Base-by-base conservation (phyloP, 2,329 filamentous ascomycete species). In the Xylariaceae sp. region DNA sequence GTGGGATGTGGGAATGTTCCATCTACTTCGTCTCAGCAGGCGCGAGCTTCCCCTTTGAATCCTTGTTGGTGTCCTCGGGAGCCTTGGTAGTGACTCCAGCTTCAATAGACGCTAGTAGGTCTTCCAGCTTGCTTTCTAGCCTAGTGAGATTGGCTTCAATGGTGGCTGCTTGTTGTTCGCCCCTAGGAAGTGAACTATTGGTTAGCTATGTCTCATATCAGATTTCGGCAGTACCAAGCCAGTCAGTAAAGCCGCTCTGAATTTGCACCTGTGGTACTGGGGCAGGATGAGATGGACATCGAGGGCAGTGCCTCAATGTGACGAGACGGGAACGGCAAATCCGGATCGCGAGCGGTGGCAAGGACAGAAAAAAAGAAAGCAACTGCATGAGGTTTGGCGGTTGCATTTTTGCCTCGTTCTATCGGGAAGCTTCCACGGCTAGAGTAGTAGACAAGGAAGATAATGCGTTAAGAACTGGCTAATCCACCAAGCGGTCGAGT, bases 121-220 rank as follows among this genome's bases (percentile, higher is more conserved):
- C 67, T 51, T 70, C 68, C 26, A 70, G 66, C 47, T 64, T 69
- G 56, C 53, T 63, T 55, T 70, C 67, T 9, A 70, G 60, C 40
- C 52, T 65, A 41, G 67, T 60, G 44, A 70, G 62, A 40, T 63
- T 66, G 39, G 66, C 65, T 54, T 70, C 68, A 35, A 70, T 57
- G 46, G 66, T 65, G 8, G 67, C 55, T 37, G 68, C 68, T 49
- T 67, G 65, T 52, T 67, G 66, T 55, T 70, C 68, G 41, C 68
- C 67, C 60, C 68, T 70, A 45, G 56, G 39, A 54, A 47, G 43
- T 54, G 35, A 47, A 54, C 26, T 43, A 27, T 46, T 7, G 3
- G 50, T 58, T 43, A 60, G 56, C 19, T 55, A 52, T 6, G 32
- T 30, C 26, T 32, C 11, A 50, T 19, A n/a, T 4, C 45, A 11